Conservation (phyloP, 306 rosid species). For the Glycine latifolia region DNA sequence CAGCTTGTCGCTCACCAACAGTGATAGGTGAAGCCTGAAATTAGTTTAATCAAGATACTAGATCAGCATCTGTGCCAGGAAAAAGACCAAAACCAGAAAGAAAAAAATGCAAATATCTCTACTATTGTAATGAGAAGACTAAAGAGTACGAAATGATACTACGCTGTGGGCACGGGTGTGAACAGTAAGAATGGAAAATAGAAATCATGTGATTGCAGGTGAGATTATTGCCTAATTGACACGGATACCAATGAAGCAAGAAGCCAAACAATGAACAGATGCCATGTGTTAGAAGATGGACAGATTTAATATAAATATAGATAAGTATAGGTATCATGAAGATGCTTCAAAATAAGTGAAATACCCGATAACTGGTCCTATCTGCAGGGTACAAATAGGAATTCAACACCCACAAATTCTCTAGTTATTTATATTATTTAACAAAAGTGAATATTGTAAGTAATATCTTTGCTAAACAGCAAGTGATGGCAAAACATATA, state of each 20-base stretch:
- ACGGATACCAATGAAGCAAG: neutral
- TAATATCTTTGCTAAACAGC: too few relatives aligned
- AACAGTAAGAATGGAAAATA: neutral
- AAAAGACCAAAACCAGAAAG: neutral
- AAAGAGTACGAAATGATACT: neutral
- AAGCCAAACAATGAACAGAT: neutral
- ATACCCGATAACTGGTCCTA: constrained; percentile 18
- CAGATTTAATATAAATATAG: neutral
- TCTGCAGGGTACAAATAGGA: constrained; percentile 18
- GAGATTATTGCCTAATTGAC: neutral
- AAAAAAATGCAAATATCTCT: neutral
- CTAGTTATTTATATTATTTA: neutral
- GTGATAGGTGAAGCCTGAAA: constrained; percentile 80
- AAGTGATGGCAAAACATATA: neutral
- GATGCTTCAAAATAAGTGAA: constrained; percentile 28
- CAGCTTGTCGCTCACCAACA: constrained; percentile 80
- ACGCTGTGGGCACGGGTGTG: neutral
- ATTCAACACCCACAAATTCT: neutral
- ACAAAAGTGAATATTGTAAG: neutral
- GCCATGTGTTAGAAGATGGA: neutral
- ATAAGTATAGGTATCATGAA: neutral
- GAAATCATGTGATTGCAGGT: neutral
- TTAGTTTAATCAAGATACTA: constrained; percentile 40
- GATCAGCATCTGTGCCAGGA: neutral
- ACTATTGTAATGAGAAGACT: neutral